phyloP scores from a whole-genome alignment of 371 early-diverging fungal species.

The Mucor indicus region DNA sequence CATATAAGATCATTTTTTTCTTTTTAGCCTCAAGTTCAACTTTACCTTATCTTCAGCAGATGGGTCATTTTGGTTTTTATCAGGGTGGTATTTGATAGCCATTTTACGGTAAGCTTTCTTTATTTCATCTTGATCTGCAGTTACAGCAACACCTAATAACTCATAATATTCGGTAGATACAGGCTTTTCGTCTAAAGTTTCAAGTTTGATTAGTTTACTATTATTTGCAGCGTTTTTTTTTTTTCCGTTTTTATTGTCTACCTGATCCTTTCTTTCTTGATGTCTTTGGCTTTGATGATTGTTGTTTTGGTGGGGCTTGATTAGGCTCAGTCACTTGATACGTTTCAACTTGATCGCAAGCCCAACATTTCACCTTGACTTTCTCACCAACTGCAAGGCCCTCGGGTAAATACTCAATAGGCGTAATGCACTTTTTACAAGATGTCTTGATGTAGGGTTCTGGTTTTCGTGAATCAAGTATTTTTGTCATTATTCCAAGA shows the following conservation, averaged over 20 bases:
- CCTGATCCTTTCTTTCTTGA: constrained; percentile 49
- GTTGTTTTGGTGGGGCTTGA: constrained; percentile 25
- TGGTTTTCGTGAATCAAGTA: constrained; percentile 36
- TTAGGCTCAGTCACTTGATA: constrained; percentile 49
- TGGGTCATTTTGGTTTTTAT: constrained; percentile 69
- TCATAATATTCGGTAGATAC: constrained; percentile 77
- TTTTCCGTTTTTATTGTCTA: no score
- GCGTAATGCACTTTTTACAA: constrained; percentile 38
- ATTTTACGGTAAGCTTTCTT: constrained; percentile 81
- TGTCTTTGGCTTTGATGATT: constrained; percentile 20
- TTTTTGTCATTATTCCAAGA: constrained; percentile 10
- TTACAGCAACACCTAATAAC: constrained; percentile 45
- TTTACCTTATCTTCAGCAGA: constrained; percentile 79
- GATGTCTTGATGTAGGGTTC: constrained; percentile 48
- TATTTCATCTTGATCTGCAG: constrained; percentile 62
- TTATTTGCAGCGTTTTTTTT: no score
- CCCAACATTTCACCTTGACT: constrained; percentile 52
- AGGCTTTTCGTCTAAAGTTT: constrained; percentile 65
- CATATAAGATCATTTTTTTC: constrained; percentile 90
- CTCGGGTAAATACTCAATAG: constrained; percentile 42
- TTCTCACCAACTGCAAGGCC: constrained; percentile 16
- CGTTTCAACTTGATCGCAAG: constrained; percentile 43
- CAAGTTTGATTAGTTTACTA: no score
- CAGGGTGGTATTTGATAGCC: constrained; percentile 87
- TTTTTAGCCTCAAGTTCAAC: constrained; percentile 90